Evolutionary conservation across 176 grass and related monocot species (phyloP).

Genomic region (Hsuehochloa calcarea): DNA sequence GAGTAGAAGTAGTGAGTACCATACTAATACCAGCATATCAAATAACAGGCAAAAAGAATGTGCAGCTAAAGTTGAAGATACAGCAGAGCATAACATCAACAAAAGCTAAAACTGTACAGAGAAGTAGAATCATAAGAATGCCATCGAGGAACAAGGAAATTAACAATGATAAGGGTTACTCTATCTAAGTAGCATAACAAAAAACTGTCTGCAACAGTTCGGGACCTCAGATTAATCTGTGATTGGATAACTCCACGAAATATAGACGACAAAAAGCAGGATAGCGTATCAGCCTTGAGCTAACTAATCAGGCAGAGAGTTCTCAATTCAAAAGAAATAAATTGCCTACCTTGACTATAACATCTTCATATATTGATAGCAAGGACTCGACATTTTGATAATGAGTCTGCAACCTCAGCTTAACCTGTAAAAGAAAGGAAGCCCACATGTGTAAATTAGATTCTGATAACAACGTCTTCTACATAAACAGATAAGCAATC

Average conservation of each 20-base stretch:
- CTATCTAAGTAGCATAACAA: neutral
- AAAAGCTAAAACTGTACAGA: neutral
- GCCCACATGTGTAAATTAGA: constrained; percentile 3
- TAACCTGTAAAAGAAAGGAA: constrained; percentile 60
- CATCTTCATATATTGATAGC: constrained; percentile 64
- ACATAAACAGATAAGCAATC: neutral
- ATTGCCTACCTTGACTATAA: constrained; percentile 57
- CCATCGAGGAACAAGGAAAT: neutral
- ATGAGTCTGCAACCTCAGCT: constrained; percentile 82
- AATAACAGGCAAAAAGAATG: neutral
- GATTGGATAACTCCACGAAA: neutral
- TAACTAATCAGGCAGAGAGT: neutral
- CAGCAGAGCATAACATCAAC: neutral
- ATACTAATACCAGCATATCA: neutral
- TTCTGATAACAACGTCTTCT: neutral
- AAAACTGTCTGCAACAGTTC: neutral
- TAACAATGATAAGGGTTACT: neutral
- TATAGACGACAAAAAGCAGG: neutral
- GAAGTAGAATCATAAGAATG: neutral
- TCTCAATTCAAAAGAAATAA: constrained; percentile 3
- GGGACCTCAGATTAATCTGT: neutral
- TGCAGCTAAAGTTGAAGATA: neutral
- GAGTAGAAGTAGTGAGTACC: neutral
- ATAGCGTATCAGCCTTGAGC: neutral
- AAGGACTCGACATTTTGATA: constrained; percentile 89